Evolutionary conservation across 2,329 filamentous ascomycete species (phyloP).

Genomic region (Colletotrichum sp.): DNA sequence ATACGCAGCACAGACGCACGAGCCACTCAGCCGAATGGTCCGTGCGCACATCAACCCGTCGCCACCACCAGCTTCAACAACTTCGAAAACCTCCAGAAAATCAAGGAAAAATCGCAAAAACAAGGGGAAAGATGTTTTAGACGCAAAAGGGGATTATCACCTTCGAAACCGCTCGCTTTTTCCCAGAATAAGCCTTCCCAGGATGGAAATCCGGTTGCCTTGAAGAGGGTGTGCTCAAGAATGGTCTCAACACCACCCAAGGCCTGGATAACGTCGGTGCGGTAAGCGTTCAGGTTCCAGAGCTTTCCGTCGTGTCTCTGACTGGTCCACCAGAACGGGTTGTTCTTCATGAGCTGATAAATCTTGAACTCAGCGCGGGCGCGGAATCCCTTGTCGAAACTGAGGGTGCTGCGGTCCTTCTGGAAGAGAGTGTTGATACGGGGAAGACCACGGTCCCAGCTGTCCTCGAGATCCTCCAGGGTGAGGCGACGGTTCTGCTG

Average conservation of each 20-base stretch:
- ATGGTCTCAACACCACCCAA: conserved; percentile 97
- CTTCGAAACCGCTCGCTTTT: conserved; percentile 34
- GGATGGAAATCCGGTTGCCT: conserved; percentile 93
- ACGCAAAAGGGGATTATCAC: no score
- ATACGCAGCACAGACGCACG: rapidly evolving
- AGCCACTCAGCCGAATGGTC: neutral
- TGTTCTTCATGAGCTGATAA: conserved; percentile 98
- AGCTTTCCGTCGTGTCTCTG: conserved; percentile 96
- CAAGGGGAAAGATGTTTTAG: no score
- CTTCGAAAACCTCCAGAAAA: neutral
- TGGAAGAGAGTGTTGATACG: conserved; percentile 99
- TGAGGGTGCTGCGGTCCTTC: conserved; percentile 94
- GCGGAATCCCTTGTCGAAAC: conserved; percentile 98
- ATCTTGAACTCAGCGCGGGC: conserved; percentile 96
- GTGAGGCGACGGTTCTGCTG: conserved; percentile 96
- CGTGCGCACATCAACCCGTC: no score
- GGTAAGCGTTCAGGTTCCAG: conserved; percentile 95
- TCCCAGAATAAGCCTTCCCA: conserved; percentile 99
- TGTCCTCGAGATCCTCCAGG: conserved; percentile 95
- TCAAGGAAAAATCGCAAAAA: neutral
- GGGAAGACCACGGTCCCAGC: conserved; percentile 96
- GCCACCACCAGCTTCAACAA: no score
- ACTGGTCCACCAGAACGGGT: conserved; percentile 99
- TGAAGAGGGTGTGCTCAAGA: conserved; percentile 94
- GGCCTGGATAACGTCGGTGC: conserved; percentile 96